Evolutionary conservation across 768 basidiomycete genomes (phyloP).

Genomic region (Amanita molliuscula): DNA sequence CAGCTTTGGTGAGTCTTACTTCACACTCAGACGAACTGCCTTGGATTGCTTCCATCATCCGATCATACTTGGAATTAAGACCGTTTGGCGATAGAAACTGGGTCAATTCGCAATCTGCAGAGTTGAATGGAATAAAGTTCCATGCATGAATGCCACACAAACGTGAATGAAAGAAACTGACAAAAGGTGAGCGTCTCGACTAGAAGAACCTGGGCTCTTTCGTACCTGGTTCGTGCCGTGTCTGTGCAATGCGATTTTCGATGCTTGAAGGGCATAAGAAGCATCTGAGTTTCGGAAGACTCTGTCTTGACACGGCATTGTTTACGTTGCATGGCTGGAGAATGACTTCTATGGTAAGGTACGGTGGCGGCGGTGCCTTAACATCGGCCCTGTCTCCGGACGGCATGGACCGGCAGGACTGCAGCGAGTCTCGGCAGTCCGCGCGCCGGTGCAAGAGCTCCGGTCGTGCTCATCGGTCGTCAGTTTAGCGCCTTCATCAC

Average conservation of each 20-base stretch:
- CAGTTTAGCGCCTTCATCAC: slow-evolving; percentile 7
- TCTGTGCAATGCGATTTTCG: background rate
- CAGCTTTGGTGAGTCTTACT: background rate
- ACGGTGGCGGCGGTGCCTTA: too few relatives aligned
- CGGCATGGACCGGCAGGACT: slow-evolving; percentile 7
- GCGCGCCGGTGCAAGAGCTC: background rate
- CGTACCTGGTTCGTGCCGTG: too few relatives aligned
- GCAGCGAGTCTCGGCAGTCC: slow-evolving; percentile 5
- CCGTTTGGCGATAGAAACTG: slow-evolving; percentile 12
- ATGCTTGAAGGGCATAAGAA: background rate
- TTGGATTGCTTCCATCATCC: slow-evolving; percentile 45
- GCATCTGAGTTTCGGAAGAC: too few relatives aligned
- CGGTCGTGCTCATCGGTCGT: background rate
- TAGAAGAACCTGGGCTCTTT: too few relatives aligned
- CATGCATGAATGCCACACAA: too few relatives aligned
- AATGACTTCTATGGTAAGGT: too few relatives aligned
- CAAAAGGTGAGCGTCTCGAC: too few relatives aligned
- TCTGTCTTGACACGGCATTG: too few relatives aligned
- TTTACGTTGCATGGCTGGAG: too few relatives aligned
- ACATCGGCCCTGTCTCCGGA: background rate
- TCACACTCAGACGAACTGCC: slow-evolving; percentile 25
- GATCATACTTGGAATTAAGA: slow-evolving; percentile 53
- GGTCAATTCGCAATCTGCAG: too few relatives aligned
- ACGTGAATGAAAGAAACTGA: too few relatives aligned
- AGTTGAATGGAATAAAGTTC: too few relatives aligned